phyloP scores from a whole-genome alignment of 116 monocot genomes.

The Trichopus zeylanicus region DNA sequence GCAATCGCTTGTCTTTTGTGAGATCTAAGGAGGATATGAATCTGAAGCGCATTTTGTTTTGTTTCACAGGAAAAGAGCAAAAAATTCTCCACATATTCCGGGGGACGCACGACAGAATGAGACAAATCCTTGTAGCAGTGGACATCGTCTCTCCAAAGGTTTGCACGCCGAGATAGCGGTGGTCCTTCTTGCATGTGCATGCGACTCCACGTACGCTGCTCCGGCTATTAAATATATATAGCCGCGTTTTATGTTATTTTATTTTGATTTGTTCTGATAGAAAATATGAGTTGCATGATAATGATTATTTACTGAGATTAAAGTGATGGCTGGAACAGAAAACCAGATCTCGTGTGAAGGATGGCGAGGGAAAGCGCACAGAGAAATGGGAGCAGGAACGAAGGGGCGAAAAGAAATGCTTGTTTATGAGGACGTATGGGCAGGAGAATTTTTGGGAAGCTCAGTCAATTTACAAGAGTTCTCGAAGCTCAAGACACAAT shows the following conservation, averaged over 20 bases:
- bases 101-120: slow-evolving; percentile 1
- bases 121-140: slow-evolving; percentile 12
- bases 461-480: slow-evolving; percentile 1
- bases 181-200: slow-evolving; percentile 37
- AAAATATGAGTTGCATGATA: too few species aligned
- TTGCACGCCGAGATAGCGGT: not conserved
- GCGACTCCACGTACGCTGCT: slow-evolving; percentile 10
- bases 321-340: too few species aligned
- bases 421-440: slow-evolving; percentile 7
- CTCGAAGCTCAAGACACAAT: not conserved
- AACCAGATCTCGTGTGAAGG: not conserved
- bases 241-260: too few species aligned
- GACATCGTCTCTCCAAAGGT: not conserved
- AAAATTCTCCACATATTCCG: slow-evolving; percentile 14
- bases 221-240: not conserved
- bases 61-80: not conserved
- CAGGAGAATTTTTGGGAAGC: slow-evolving; percentile 9
- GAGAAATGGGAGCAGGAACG: slow-evolving; percentile 1
- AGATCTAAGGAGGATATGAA: too few species aligned
- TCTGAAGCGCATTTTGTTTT: too few species aligned
- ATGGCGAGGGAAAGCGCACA: not conserved
- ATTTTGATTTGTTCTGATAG: too few species aligned
- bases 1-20: too few species aligned
- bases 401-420: slow-evolving; percentile 14
- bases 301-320: too few species aligned